Percentiles rank a stretch among this genome's conserved stretches.
phyloP scores from a whole-genome alignment of 2,329 filamentous ascomycete species.

The Tolypocladium capitatum region DNA sequence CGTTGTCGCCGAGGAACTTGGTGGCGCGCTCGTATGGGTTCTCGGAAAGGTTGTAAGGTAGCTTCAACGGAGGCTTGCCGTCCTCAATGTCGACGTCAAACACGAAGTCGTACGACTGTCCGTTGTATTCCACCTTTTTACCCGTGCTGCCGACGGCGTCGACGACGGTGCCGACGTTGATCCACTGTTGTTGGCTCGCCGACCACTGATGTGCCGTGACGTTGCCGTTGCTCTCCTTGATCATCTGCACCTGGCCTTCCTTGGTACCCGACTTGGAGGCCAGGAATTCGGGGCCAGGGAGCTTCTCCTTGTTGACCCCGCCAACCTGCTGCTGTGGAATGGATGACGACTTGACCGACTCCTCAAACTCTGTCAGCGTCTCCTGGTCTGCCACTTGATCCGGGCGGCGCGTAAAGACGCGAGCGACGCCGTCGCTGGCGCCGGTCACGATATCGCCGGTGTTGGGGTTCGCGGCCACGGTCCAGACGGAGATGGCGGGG shows the following conservation, averaged over 20 bases:
- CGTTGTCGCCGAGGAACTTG: slow-evolving; percentile 81
- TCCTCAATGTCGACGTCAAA: slow-evolving; percentile 96
- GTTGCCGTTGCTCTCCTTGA: slow-evolving; percentile 66
- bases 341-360: slow-evolving; percentile 66
- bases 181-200: slow-evolving; percentile 55
- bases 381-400: slow-evolving; percentile 58
- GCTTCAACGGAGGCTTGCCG: slow-evolving; percentile 78
- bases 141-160: slow-evolving; percentile 75
- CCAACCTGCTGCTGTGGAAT: slow-evolving; percentile 80
- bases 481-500: slow-evolving; percentile 93
- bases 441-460: slow-evolving; percentile 91
- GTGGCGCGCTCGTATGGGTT: slow-evolving; percentile 87
- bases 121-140: slow-evolving; percentile 61
- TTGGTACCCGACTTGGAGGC: slow-evolving; percentile 76
- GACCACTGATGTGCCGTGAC: slow-evolving; percentile 88
- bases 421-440: slow-evolving; percentile 74
- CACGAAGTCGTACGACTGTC: slow-evolving; percentile 88
- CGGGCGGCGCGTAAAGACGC: slow-evolving; percentile 65
- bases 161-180: slow-evolving; percentile 87
- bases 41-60: slow-evolving; percentile 87
- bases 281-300: slow-evolving; percentile 81
- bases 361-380: slow-evolving; percentile 61
- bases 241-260: slow-evolving; percentile 91
- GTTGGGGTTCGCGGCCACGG: slow-evolving; percentile 66
- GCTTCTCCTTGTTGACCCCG: slow-evolving; percentile 78